Evolutionary conservation across 352 stramenopile species (phyloP), one percentile per base, ranked within the genome.

Genomic region (Pythium aristosporum): DNA sequence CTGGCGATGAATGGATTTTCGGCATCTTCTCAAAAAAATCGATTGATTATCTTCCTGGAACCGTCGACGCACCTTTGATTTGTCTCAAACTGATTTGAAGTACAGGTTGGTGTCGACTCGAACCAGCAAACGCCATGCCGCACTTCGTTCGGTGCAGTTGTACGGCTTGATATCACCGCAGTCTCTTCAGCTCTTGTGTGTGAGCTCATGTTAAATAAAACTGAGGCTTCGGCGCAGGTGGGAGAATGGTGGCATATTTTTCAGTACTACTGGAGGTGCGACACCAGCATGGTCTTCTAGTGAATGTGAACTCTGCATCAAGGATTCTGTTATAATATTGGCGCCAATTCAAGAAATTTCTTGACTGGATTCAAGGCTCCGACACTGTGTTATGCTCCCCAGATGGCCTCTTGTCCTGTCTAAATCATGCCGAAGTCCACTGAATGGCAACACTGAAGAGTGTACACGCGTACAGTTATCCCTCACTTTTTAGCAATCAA

Each of bases 331-430:
- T 12, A 18, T 21, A 7, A 34, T 32, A 34, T 59, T 39, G 59
- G 49, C 11, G 49, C 42, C 46, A 60, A 62, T 61, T 67, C 53
- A 57, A 67, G 30, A 23, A 67, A 67, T 15, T 20, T 36, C n/a
- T 51, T 67, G 61, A 67, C 61, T 62, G 34, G 61, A 55, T 67
- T 67, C 52, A 61, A 61, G 47, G 21, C 42, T 67, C 57, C 3
- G 30, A 21, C 11, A 23, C 8, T 39, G 25, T 13, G 55, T 61
- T 61, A 57, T 44, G 49, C 51, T 67, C 16, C 43, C 30, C 34
- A 49, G 15, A 67, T 42, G 47, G 61, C 61, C 52, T 67, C 25
- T 57, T 25, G 61, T 47, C 61, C 61, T 67, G 61, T 67, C 61
- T 67, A 67, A 62, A 62, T 61, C 44, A 39, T 39, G 34, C 44